Evolutionary conservation across 257 asterid genomes (phyloP).

Genomic region (Apocynum venetum): DNA sequence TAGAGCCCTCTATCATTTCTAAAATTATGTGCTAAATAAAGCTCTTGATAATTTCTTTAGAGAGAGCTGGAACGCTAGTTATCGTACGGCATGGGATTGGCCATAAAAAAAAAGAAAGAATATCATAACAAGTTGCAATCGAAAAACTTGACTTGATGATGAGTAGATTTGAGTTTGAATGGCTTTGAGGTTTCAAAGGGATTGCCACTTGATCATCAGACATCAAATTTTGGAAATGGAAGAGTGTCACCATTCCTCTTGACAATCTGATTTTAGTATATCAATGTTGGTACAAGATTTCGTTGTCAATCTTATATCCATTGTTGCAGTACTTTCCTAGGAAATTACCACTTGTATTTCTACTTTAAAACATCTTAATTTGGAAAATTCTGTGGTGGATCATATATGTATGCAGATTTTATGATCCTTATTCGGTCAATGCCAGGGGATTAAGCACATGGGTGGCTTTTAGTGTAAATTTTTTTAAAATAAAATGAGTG

Average conservation of each 20-base stretch:
- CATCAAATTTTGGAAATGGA: slow-evolving; percentile 8
- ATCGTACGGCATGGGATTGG: slow-evolving; percentile 5
- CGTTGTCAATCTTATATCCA: not conserved
- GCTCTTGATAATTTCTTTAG: not conserved
- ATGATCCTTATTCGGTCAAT: too few relatives aligned
- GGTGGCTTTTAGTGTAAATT: too few relatives aligned
- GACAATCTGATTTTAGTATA: not conserved
- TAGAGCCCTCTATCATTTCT: too few relatives aligned
- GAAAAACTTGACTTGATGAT: not conserved
- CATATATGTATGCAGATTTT: too few relatives aligned
- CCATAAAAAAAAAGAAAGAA: not conserved
- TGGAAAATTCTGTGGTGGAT: too few relatives aligned
- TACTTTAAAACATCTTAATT: too few relatives aligned
- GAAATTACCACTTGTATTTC: too few relatives aligned
- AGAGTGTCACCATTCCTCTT: slow-evolving; percentile 3
- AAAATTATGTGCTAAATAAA: too few relatives aligned
- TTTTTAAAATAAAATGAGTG: too few relatives aligned
- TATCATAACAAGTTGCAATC: not conserved
- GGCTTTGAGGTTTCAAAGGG: not conserved
- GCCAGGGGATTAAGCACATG: too few relatives aligned
- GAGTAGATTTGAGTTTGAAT: not conserved
- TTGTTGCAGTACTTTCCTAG: not conserved
- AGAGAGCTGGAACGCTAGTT: not conserved
- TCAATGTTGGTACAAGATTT: not conserved
- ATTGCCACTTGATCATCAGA: not conserved